Evolutionary conservation across 2,329 filamentous ascomycete species (phyloP).

Genomic region (Ampelomyces quisqualis): DNA sequence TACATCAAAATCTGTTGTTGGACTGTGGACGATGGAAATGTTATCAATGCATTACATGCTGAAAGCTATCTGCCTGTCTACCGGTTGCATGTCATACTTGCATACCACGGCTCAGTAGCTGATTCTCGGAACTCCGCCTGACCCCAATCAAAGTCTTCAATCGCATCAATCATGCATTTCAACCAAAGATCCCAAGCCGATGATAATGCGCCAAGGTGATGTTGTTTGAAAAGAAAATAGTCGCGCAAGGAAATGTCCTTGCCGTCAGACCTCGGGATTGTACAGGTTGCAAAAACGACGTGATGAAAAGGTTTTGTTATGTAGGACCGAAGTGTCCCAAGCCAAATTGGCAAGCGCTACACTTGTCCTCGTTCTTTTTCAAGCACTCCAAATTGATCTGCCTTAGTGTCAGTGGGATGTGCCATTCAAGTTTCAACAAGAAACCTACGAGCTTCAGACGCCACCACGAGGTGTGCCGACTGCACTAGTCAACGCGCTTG

Average conservation of each 20-base stretch:
- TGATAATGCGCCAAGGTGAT: not conserved
- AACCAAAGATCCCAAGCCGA: not conserved
- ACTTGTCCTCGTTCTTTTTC: too few species aligned
- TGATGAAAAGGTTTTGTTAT: slow-evolving; percentile 21
- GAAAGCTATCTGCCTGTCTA: not conserved
- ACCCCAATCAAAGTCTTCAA: slow-evolving; percentile 3
- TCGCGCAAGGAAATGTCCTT: not conserved
- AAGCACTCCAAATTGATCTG: too few species aligned
- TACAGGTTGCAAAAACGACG: slow-evolving; percentile 23
- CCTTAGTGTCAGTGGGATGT: slow-evolving; percentile 1
- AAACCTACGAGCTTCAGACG: slow-evolving; percentile 13
- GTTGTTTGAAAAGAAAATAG: not conserved
- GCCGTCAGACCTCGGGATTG: slow-evolving; percentile 12
- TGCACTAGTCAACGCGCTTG: slow-evolving; percentile 33
- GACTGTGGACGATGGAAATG: not conserved
- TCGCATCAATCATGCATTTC: slow-evolving; percentile 3
- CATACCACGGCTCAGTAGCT: not conserved
- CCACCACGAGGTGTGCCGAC: slow-evolving; percentile 36
- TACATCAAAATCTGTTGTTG: too few species aligned
- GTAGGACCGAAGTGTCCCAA: not conserved
- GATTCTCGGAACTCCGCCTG: not conserved
- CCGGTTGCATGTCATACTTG: not conserved
- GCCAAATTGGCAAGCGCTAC: too few species aligned
- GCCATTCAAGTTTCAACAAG: not conserved
- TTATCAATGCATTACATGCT: slow-evolving; percentile 1